Evolutionary conservation across 805 yeast species (phyloP).

Genomic region (Metschnikowia santaceciliae): DNA sequence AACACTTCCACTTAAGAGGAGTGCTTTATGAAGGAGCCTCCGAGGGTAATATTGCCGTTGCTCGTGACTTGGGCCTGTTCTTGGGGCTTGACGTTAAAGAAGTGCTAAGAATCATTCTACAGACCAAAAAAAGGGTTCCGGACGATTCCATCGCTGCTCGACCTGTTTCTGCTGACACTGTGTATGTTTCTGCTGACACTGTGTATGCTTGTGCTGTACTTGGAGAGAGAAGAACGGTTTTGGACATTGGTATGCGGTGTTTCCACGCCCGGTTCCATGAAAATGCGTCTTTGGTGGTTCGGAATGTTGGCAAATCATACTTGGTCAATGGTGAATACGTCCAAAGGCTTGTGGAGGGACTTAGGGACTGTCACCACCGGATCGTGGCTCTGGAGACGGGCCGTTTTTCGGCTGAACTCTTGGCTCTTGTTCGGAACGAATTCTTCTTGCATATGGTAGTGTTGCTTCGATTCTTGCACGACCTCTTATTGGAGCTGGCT

Average conservation of each 20-base stretch:
- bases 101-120: conserved; percentile 45
- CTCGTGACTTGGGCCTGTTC: conserved; percentile 35
- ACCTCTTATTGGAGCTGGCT: conserved; percentile 36
- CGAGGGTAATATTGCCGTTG: conserved; percentile 32
- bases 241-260: conserved; percentile 38
- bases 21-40: conserved; percentile 34
- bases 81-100: conserved; percentile 43
- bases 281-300: conserved; percentile 23
- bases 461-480: conserved; percentile 35
- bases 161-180: conserved; percentile 2
- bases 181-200: conserved; percentile 32
- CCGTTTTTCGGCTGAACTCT: neutral
- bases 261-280: conserved; percentile 18
- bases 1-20: conserved; percentile 40
- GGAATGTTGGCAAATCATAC: conserved; percentile 31
- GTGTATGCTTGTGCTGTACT: conserved; percentile 40
- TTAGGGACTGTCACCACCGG: conserved; percentile 1
- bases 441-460: conserved; percentile 30
- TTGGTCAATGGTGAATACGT: conserved; percentile 6
- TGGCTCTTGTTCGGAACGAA: conserved; percentile 23
- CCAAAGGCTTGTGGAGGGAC: conserved; percentile 3
- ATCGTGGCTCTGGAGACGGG: neutral
- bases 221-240: conserved; percentile 48
- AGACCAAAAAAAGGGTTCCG: conserved; percentile 27
- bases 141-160: conserved; percentile 20